Evolutionary conservation across 1,284 basidiomycete species (phyloP).

Genomic region (Ganoderma sinense): DNA sequence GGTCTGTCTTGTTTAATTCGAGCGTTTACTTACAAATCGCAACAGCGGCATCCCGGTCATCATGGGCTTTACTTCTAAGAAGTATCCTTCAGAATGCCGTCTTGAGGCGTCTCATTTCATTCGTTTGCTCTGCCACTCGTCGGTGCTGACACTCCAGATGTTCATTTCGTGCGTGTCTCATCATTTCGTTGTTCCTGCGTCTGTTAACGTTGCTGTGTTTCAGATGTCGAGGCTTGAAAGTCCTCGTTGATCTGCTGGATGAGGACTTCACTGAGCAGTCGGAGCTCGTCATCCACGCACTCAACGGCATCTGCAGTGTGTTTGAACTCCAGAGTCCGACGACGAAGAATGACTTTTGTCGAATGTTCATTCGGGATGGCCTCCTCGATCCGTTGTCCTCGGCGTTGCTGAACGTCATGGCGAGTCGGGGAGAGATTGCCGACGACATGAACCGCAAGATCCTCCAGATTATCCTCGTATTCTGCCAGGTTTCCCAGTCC

Average conservation of each 20-base stretch:
- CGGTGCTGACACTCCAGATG: conserved; percentile 94
- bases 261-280: conserved; percentile 93
- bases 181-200: neutral
- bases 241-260: conserved; percentile 94
- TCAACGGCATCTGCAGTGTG: conserved; percentile 94
- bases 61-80: conserved; percentile 95
- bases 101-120: conserved; percentile 97
- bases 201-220: conserved; percentile 16
- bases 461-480: conserved; percentile 90
- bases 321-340: conserved; percentile 96
- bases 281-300: conserved; percentile 92
- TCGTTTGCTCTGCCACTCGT: conserved; percentile 90
- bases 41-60: conserved; percentile 88
- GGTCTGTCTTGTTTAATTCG: conserved; percentile 10
- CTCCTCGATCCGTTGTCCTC: conserved; percentile 92
- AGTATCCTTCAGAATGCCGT: conserved; percentile 91
- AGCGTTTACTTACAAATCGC: conserved; percentile 9
- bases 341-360: conserved; percentile 97
- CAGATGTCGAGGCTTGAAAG: conserved; percentile 92
- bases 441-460: conserved; percentile 88
- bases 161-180: conserved; percentile 88
- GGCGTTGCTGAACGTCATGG: conserved; percentile 89
- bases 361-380: conserved; percentile 97
- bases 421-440: conserved; percentile 70
- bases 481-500: conserved; percentile 94